A percentile compares a stretch with the other conserved stretches of the same genome.
Evolutionary conservation across 2,329 filamentous ascomycete genomes (phyloP).

Genomic region (Cladosporium sp.): DNA sequence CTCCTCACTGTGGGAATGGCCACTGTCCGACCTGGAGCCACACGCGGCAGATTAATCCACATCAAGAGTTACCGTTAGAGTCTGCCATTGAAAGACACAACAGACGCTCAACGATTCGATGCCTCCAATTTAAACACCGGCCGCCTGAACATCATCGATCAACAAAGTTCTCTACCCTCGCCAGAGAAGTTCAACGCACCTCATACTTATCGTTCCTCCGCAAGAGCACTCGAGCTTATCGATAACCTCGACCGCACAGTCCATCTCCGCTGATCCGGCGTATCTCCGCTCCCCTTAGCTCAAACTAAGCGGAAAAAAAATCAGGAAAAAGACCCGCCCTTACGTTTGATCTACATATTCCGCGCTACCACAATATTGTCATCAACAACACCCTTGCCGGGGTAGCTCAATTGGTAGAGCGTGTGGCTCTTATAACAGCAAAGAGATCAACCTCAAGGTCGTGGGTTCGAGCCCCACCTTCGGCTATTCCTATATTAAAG

Average conservation of each 20-base stretch:
- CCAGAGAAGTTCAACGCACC: not conserved
- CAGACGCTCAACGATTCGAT: not conserved
- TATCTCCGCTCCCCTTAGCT: too few species aligned
- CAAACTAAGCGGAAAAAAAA: not conserved
- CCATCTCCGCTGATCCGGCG: not conserved
- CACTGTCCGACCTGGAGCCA: not conserved
- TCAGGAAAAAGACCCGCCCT: not conserved
- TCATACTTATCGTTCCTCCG: not conserved
- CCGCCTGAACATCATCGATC: not conserved
- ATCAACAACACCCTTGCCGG: not conserved
- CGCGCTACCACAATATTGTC: not conserved
- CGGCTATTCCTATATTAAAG: not conserved
- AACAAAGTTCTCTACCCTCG: too few species aligned
- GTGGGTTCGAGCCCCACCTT: not conserved
- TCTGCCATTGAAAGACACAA: not conserved
- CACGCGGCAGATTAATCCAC: not conserved
- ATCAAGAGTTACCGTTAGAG: not conserved
- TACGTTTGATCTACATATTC: not conserved
- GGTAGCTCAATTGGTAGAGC: conserved; percentile 52
- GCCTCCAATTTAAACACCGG: not conserved
- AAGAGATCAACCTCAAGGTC: not conserved
- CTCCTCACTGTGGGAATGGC: not conserved
- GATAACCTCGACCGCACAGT: not conserved
- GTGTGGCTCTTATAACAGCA: conserved; percentile 28
- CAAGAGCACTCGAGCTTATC: not conserved